Conservation (phyloP, 2,329 filamentous ascomycete genomes). For the Chaetomium sp. region DNA sequence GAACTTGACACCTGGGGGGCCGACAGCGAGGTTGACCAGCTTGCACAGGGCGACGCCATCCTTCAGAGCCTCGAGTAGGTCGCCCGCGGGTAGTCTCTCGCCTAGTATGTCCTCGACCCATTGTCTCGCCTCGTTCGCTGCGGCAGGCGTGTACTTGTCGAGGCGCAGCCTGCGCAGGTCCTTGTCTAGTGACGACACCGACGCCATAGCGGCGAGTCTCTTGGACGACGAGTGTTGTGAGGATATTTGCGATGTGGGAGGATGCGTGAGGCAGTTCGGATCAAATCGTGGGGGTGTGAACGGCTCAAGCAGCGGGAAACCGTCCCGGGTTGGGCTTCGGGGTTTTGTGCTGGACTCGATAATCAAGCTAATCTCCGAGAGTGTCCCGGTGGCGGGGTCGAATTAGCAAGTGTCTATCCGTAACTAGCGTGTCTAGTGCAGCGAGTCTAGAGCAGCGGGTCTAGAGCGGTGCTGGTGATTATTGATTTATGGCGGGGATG, state of each 20-base stretch:
- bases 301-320: background rate
- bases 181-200: constrained; percentile 86
- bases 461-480: background rate
- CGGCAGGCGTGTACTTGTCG: constrained; percentile 85
- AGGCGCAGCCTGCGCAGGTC: constrained; percentile 91
- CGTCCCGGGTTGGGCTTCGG: background rate
- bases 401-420: background rate
- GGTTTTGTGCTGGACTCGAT: background rate
- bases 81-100: constrained; percentile 62
- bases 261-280: background rate
- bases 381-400: background rate
- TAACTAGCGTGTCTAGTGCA: background rate
- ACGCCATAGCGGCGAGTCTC: constrained; percentile 60
- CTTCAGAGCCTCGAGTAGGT: constrained; percentile 79
- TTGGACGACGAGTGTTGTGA: background rate
- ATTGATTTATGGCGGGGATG: background rate
- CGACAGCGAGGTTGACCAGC: constrained; percentile 72
- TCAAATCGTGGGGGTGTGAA: background rate
- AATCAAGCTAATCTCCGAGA: background rate
- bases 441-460: too few species aligned
- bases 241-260: background rate
- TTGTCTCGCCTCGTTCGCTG: constrained; percentile 72
- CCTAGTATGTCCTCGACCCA: constrained; percentile 85
- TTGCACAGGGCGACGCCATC: constrained; percentile 91
- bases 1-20: constrained; percentile 75